Conservation (phyloP, 2,329 filamentous ascomycete species). For the Colletotrichum lupini region DNA sequence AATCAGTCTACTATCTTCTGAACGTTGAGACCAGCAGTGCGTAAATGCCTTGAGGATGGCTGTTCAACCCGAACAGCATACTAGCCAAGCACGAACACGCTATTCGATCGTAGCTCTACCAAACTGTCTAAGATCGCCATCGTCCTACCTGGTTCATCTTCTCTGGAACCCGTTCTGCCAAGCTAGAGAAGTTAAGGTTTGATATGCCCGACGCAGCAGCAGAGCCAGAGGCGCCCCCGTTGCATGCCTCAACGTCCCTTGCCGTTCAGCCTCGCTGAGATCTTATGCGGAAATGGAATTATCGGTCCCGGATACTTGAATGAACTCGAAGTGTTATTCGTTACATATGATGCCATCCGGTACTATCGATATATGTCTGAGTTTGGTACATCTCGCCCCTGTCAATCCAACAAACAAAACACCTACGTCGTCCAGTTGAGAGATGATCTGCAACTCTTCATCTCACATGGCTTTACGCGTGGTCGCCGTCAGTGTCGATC, state of each 20-base stretch:
- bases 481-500: not conserved
- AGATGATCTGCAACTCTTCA: not conserved
- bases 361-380: not conserved
- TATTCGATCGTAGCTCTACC: not conserved
- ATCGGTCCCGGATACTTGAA: not conserved
- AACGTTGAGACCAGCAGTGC: not conserved
- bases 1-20: not conserved
- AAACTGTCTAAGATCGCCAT: not conserved
- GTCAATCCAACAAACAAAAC: not conserved
- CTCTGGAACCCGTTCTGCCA: no score
- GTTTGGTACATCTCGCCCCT: not conserved
- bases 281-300: not conserved
- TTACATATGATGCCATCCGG: not conserved
- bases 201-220: not conserved
- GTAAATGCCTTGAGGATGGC: not conserved
- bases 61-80: not conserved
- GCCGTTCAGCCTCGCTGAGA: not conserved
- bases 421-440: not conserved
- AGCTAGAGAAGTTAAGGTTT: not conserved
- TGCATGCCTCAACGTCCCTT: not conserved
- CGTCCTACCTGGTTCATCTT: not conserved
- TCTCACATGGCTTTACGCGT: not conserved
- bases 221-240: not conserved
- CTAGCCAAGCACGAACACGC: constrained; percentile 1
- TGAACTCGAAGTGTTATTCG: not conserved